These are phyloP conservation scores for Acanthamoeba sp. DNA, from an alignment of 208 protist species.

Conservation along the genomic window DNA sequence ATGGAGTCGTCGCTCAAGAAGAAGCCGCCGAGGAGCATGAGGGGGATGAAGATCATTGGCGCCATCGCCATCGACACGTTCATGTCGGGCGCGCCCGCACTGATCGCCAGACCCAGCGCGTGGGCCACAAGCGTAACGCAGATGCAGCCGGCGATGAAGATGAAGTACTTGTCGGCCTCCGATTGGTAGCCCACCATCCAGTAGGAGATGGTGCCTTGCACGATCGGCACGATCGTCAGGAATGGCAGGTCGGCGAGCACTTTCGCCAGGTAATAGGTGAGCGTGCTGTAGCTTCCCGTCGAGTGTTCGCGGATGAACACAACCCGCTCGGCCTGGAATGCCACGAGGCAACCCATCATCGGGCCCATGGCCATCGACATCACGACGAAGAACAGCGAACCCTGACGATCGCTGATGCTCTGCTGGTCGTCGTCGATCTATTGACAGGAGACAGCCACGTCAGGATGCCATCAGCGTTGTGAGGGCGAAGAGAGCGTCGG, in stretches of 20 bases:
- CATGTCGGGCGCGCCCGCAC: slow-evolving; percentile 21
- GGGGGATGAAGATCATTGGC: slow-evolving; percentile 43
- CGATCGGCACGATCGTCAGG: background rate
- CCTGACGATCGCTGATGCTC: background rate
- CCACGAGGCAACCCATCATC: slow-evolving; percentile 22
- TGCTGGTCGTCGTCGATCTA: background rate
- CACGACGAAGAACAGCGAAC: slow-evolving; percentile 55
- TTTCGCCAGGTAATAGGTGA: slow-evolving; percentile 34
- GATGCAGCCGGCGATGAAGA: slow-evolving; percentile 46
- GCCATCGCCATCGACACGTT: slow-evolving; percentile 22
- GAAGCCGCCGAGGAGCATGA: slow-evolving; percentile 52
- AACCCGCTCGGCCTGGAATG: slow-evolving; percentile 17
- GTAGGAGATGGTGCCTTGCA: slow-evolving; percentile 54
- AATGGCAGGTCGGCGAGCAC: background rate
- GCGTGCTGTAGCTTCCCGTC: slow-evolving; percentile 33
- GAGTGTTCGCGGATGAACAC: slow-evolving; percentile 66
- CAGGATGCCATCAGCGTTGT: too few relatives aligned
- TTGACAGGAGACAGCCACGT: background rate
- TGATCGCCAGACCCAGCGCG: slow-evolving; percentile 27
- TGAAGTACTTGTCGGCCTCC: slow-evolving; percentile 49
- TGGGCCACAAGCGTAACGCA: background rate
- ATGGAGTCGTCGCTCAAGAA: slow-evolving; percentile 12
- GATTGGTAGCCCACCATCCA: slow-evolving; percentile 55
- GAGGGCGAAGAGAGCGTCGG: too few relatives aligned
- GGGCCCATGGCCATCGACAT: slow-evolving; percentile 27